Evolutionary conservation across 2,329 filamentous ascomycete species (phyloP).

Genomic region (Davidsoniella australis): DNA sequence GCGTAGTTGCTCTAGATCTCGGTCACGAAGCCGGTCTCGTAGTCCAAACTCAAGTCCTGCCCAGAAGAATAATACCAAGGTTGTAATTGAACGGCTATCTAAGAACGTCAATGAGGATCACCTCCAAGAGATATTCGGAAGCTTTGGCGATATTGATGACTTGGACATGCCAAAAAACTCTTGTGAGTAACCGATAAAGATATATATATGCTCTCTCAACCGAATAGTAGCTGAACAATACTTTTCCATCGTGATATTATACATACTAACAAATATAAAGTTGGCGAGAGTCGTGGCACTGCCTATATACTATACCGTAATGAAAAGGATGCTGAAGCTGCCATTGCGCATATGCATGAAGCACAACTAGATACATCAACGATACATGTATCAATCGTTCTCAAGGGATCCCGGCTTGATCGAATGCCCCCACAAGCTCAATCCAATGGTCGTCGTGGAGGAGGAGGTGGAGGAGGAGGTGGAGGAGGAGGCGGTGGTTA

Average conservation of each 20-base stretch:
- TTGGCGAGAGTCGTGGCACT: slow-evolving; percentile 78
- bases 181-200: slow-evolving; percentile 35
- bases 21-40: slow-evolving; percentile 17
- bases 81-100: slow-evolving; percentile 88
- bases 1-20: slow-evolving; percentile 12
- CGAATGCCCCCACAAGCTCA: slow-evolving; percentile 50
- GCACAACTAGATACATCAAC: slow-evolving; percentile 74
- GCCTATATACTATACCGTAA: slow-evolving; percentile 78
- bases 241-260: background rate
- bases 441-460: slow-evolving; percentile 14
- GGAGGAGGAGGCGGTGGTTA: slow-evolving; percentile 17
- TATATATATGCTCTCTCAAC: background rate
- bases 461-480: slow-evolving; percentile 17
- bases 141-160: slow-evolving; percentile 71
- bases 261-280: slow-evolving; percentile 25
- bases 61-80: slow-evolving; percentile 30
- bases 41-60: slow-evolving; percentile 17
- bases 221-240: background rate
- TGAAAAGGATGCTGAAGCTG: slow-evolving; percentile 64
- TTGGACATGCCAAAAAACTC: slow-evolving; percentile 82
- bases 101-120: slow-evolving; percentile 88
- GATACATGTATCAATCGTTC: slow-evolving; percentile 73
- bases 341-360: slow-evolving; percentile 95
- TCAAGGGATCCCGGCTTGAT: slow-evolving; percentile 2
- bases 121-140: slow-evolving; percentile 78